Evolutionary conservation across 331 rosid species (phyloP).

Genomic region (Cucumis variabilis): DNA sequence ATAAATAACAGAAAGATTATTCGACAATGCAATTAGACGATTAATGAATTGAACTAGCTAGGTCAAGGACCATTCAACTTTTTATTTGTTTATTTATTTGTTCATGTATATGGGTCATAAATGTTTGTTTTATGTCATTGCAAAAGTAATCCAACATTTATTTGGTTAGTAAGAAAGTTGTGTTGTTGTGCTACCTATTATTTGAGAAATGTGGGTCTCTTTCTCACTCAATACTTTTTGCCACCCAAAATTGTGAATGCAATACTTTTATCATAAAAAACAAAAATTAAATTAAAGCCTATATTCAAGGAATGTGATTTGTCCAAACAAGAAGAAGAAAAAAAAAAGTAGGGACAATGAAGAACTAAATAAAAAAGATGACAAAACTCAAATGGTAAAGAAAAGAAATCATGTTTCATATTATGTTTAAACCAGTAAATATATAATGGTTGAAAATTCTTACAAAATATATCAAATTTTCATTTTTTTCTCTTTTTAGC

Average conservation of each 20-base stretch:
- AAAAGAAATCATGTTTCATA: too few species aligned
- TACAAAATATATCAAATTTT: too few species aligned
- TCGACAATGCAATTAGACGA: not conserved
- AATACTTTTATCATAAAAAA: not conserved
- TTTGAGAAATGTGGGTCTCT: constrained; percentile 10
- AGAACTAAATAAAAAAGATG: not conserved
- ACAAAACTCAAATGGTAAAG: not conserved
- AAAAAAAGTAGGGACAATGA: not conserved
- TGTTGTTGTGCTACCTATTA: not conserved
- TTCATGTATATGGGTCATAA: not conserved
- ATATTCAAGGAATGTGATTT: constrained; percentile 21
- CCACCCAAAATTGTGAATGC: too few species aligned
- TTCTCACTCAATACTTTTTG: not conserved
- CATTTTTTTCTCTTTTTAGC: too few species aligned
- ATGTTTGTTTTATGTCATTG: not conserved
- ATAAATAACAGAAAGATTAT: not conserved
- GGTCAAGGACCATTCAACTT: too few species aligned
- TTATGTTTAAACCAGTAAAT: too few species aligned
- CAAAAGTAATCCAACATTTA: constrained; percentile 4
- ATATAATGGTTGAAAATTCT: too few species aligned
- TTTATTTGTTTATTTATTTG: not conserved
- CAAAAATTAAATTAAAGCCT: not conserved
- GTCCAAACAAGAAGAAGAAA: not conserved
- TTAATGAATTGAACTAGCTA: too few species aligned
- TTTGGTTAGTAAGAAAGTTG: not conserved